Evolutionary conservation across 768 basidiomycete genomes (phyloP), one percentile per base, ranked within the genome.

Genomic region (Suillus bovinus): DNA sequence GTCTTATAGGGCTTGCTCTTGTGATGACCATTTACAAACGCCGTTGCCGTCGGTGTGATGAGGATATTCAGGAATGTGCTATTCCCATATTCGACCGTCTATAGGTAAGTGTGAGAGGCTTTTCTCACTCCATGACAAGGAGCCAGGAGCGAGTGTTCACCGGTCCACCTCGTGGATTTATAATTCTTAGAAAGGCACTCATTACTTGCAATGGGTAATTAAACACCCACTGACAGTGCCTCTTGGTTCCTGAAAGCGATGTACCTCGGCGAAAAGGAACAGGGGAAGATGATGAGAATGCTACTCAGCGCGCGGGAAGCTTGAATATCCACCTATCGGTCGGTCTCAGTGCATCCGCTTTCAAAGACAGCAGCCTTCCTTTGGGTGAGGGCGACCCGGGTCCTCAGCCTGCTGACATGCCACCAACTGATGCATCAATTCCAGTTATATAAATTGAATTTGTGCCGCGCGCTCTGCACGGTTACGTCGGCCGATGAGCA

Each of bases 1-100:
- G 67, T 72, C 66, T 66, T 61, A 64, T 63, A 61, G 44, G 69
- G 58, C 64, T 61, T 44, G 60, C 55, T 29, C 39, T 58, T 49
- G 27, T 39, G n/a, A 54, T 27, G 36, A 29, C 16, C 34, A 36
- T 36, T 36, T 47, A 4, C 7, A 47, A 38, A 17, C 38, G 38
- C 38, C 38, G 55, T 56, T 56, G 24, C 38, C 17, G 27, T 56
- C 22, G 38, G 38, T 20, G 36, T 27, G 55, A 56, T 56, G 39
- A 39, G 38, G 7, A 47, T 47, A 47, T 24, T 14, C 24, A 24
- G 22, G 24, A n/a, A 20, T 11, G 17, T 3, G 27, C 17, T 27
- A 11, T 31, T 27, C 27, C 8, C 6, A 29, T 16, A 24, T 16
- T 16, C 53, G 53, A 14, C 9, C 16, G 24, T 9, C 2, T 31